These are phyloP conservation scores for Vitis riparia DNA, from an alignment of 164 flowering plant genomes.

Conservation along the genomic window DNA sequence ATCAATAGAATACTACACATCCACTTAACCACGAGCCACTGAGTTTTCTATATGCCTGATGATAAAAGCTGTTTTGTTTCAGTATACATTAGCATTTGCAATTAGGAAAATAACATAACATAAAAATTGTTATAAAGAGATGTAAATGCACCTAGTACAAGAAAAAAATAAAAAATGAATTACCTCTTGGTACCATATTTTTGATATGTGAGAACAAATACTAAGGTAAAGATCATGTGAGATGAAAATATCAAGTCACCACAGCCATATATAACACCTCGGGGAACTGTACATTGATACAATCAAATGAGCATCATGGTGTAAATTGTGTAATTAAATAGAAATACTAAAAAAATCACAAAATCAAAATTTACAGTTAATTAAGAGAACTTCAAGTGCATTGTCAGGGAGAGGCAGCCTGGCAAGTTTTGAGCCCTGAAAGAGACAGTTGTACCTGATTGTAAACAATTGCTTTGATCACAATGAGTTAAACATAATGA, in stretches of 20 bases:
- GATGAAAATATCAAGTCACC: constrained; percentile 95
- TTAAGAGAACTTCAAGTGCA: constrained; percentile 61
- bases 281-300: constrained; percentile 66
- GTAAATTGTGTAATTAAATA: background rate
- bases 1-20: background rate
- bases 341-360: background rate
- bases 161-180: background rate
- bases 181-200: constrained; percentile 84
- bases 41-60: too few species aligned
- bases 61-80: too few species aligned
- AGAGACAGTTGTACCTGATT: constrained; percentile 11
- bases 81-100: too few species aligned
- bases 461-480: constrained; percentile 3
- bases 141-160: too few species aligned
- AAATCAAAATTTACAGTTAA: constrained; percentile 46
- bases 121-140: too few species aligned
- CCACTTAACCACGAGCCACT: background rate
- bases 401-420: constrained; percentile 35
- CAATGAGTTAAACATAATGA: background rate
- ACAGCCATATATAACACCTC: constrained; percentile 80
- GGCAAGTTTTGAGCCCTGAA: constrained; percentile 45
- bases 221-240: constrained; percentile 90
- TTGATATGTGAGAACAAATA: constrained; percentile 76
- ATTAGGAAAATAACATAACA: too few species aligned
- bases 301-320: constrained; percentile 4